phyloP scores from a whole-genome alignment of 2,329 filamentous ascomycete species.

The Akanthomyces muscarius region DNA sequence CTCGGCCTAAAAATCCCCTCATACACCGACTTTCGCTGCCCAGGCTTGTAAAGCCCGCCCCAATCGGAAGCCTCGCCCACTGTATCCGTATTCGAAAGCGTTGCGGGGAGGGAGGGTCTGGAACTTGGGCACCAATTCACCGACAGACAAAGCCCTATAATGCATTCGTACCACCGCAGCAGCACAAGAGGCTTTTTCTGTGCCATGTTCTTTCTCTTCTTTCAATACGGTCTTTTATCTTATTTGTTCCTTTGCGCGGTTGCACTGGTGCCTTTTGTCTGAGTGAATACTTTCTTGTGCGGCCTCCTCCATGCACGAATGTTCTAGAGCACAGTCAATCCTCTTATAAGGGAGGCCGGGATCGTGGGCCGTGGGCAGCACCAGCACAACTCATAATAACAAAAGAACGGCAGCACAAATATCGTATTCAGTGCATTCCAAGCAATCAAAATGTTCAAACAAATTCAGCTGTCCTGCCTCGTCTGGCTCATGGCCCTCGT shows the following conservation, averaged over 20 bases:
- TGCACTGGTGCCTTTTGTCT: not conserved
- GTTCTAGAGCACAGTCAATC: not conserved
- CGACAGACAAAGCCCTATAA: not conserved
- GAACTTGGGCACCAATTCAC: conserved; percentile 12
- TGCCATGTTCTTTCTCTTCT: not conserved
- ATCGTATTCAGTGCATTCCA: not conserved
- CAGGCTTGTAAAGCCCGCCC: not conserved
- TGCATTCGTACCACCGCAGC: not conserved
- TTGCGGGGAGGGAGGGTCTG: not conserved
- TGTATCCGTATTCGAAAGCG: not conserved
- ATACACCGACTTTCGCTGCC: conserved; percentile 8
- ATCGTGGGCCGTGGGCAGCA: not conserved
- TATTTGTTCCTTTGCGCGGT: no score
- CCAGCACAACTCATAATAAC: not conserved
- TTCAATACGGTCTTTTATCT: no score
- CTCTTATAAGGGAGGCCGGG: not conserved
- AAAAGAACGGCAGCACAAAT: not conserved
- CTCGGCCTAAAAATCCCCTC: not conserved
- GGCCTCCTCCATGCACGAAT: not conserved
- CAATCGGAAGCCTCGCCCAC: not conserved
- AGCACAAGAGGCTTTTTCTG: not conserved
- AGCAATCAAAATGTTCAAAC: not conserved
- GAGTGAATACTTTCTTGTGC: not conserved
- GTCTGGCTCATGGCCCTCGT: not conserved
- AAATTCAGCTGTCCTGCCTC: not conserved